Conservation (phyloP, 768 basidiomycete species). For the Cyclocybe aegerita region DNA sequence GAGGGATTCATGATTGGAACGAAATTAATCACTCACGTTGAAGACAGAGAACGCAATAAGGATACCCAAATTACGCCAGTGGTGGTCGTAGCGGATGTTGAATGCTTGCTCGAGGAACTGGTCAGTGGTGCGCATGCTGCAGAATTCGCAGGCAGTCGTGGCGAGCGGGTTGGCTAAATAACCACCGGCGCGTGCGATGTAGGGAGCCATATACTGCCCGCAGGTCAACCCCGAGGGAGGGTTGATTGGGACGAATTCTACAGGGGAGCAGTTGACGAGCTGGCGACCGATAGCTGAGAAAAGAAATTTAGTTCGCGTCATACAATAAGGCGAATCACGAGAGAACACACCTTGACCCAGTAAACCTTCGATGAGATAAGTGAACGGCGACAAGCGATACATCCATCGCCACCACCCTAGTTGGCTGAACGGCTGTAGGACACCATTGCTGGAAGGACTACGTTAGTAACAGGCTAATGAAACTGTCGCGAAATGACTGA, state of each 20-base stretch:
- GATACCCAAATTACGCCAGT: constrained; percentile 56
- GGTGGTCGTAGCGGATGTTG: constrained; percentile 54
- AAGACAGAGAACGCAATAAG: constrained; percentile 45
- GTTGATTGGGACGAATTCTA: constrained; percentile 52
- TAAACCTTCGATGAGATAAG: constrained; percentile 52
- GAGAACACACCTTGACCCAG: constrained; percentile 26
- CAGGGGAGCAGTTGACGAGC: constrained; percentile 44
- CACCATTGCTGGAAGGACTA: constrained; percentile 43
- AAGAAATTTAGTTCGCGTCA: not conserved
- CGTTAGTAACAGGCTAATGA: not conserved
- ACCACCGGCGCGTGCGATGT: constrained; percentile 50
- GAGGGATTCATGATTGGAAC: not conserved
- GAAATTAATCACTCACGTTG: constrained; percentile 34
- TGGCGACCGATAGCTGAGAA: constrained; percentile 36
- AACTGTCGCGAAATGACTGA: constrained; percentile 20
- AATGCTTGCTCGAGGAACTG: constrained; percentile 51
- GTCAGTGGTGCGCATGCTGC: constrained; percentile 56
- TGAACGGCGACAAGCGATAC: constrained; percentile 51
- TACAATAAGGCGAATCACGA: not conserved
- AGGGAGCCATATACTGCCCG: constrained; percentile 48
- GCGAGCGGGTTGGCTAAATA: constrained; percentile 56
- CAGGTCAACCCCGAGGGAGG: constrained; percentile 59
- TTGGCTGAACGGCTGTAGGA: constrained; percentile 56
- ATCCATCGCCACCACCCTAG: constrained; percentile 72
- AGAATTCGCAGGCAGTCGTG: constrained; percentile 53